Base-by-base conservation (phyloP, 1,284 basidiomycete species). In the Grifola frondosa region DNA sequence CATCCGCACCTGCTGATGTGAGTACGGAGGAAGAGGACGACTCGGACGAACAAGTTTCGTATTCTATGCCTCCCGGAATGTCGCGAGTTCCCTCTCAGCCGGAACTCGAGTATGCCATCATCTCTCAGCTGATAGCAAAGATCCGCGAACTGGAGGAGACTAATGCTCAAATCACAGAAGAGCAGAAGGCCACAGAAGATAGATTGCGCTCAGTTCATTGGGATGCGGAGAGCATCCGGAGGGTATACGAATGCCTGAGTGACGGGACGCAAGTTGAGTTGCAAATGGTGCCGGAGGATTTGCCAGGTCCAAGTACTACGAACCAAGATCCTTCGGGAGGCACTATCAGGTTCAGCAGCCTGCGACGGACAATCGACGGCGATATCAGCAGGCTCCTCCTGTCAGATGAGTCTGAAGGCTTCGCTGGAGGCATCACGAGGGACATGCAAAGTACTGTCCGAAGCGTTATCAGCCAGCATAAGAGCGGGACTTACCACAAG, bases 61-160 rank as follows among this genome's bases (percentile, higher is more conserved):
- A 48, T 37, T 42, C 51, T 8, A 41, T 37, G 5, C 40, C 42
- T 17, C 22, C 50, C 3, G 17, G 25, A 5, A 30, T 40, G n/a
- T 31, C 44, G 23, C 28, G 41, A 32, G 17, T 41, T 1, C 41
- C 43, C 12, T 21, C 48, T 2, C 46, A 34, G 3, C 57, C 63
- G n/a, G n/a, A n/a, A n/a, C n/a, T n/a, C 28, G 73, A 88, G 53
- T 74, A 77, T 21, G 73, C 74, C 11, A 68, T 91, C 39, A 75
- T 92, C 12, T 70, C 79, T 1, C 83, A 89, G 59, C 75, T 93
- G 4, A 63, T 91, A 23, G 57, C 68, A n/a, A 92, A 91, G 65
- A 85, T 93, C 38, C 70, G 76, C 21, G 90, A 93, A 59, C 70
- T 93, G 0, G 85, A 91, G 58, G 72, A 84, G 44, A 77, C 87